Evolutionary conservation across 345 rosid genomes (phyloP), one percentile per base, ranked within the genome.

Genomic region (Acer saccharum): DNA sequence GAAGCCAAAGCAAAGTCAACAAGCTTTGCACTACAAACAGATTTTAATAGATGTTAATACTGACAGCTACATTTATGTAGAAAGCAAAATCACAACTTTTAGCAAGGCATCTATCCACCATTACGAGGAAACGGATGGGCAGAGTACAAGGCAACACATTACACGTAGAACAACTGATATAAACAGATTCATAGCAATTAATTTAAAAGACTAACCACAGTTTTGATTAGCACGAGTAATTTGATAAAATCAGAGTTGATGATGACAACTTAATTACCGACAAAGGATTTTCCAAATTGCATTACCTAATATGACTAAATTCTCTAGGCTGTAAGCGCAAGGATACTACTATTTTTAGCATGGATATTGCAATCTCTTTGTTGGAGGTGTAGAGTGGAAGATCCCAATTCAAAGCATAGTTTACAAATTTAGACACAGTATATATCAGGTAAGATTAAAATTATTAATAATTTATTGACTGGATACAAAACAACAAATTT

Each of bases 1-100:
- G 97, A 90, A 69, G 90, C 98, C 84, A 96, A 90, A 81, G 99
- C 99, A 60, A 77, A 29, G 77, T 96, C 99, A 50, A 92, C 95
- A 79, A 96, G 99, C 91, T 94, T 91, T 55, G 98, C 99, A 76
- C 99, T 92, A 69, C 71, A 83, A 60, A 76, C 60, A 67, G 21
- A 83, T 70, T 78, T 35, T 55, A 58, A 80, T 12, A 73, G n/a
- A 69, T 32, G 3, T 65, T 16, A 69, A 62, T n/a, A 69, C 32
- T 18, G 1, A 4, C 46, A 69, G 27, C 55, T 25, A 18, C 27
- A 20, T 7, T 17, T n/a, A 68, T 32, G 39, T 21, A 7, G 55
- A 41, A 32, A 23, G 25, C 9, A 35, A 46, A 3, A 35, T 44
- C n/a, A 43, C 25, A 29, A 64, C 32, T 13, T 72, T 21, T 41